A percentile compares a stretch with the other conserved stretches of the same genome.
Conservation (phyloP, 768 basidiomycete genomes). For the Pulveroboletus ravenelii region DNA sequence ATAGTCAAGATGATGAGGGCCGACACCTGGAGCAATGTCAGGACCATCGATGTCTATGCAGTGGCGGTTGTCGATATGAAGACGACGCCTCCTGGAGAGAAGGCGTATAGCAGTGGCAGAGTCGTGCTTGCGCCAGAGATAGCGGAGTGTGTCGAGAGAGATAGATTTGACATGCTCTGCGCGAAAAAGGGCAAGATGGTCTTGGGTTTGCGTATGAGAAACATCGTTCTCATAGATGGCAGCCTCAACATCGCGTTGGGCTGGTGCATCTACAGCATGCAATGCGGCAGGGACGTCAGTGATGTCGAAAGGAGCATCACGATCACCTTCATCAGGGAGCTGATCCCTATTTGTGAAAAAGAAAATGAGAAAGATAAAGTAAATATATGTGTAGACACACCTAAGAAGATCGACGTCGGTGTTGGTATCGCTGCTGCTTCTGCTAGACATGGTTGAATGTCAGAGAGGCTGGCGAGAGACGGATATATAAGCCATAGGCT, state of each 20-base stretch:
- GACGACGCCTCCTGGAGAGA: not conserved
- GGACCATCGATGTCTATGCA: too few species aligned
- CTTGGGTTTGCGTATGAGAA: fast-evolving
- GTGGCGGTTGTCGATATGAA: not conserved
- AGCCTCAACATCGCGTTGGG: not conserved
- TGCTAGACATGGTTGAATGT: too few species aligned
- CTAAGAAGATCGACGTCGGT: too few species aligned
- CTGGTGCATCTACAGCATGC: not conserved
- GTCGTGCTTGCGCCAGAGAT: not conserved
- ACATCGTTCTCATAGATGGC: not conserved
- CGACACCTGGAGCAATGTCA: too few species aligned
- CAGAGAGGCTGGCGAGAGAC: too few species aligned
- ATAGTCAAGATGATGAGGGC: too few species aligned
- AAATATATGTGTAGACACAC: too few species aligned
- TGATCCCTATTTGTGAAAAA: too few species aligned
- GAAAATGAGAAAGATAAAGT: too few species aligned
- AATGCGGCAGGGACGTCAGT: not conserved
- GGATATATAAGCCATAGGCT: too few species aligned
- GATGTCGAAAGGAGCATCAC: not conserved
- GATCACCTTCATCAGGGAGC: not conserved
- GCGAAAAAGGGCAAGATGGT: not conserved
- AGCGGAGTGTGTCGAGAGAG: too few species aligned
- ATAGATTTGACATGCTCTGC: not conserved
- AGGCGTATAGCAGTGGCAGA: not conserved
- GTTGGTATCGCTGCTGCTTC: too few species aligned